phyloP scores from a whole-genome alignment of 768 basidiomycete species.

The Boletus rubroflammeus region DNA sequence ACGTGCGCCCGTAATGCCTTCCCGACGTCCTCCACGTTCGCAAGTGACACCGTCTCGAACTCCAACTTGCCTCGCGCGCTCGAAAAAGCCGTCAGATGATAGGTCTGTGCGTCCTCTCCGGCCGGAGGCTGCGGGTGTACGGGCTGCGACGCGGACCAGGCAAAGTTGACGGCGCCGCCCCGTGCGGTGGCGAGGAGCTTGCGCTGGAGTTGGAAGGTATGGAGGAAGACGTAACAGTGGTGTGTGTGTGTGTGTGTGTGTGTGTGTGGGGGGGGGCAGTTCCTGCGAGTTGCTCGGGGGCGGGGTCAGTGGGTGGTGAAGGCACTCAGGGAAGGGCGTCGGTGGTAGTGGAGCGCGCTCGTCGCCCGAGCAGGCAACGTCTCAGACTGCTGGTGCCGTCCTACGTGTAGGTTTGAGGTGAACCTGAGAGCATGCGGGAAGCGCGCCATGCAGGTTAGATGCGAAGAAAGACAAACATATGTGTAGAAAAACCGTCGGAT shows the following conservation, averaged over 20 bases:
- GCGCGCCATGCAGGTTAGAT: background rate
- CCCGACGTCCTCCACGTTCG: slow-evolving; percentile 49
- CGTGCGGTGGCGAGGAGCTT: slow-evolving; percentile 41
- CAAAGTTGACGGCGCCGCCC: slow-evolving; percentile 60
- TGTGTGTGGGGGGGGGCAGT: slow-evolving; percentile 51
- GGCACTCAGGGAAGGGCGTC: too few species aligned
- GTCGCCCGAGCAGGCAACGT: background rate
- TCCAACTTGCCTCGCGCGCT: slow-evolving; percentile 43
- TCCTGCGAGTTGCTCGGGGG: slow-evolving; percentile 39
- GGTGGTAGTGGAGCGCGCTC: slow-evolving; percentile 5
- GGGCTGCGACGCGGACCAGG: slow-evolving; percentile 41
- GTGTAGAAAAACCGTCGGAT: too few species aligned
- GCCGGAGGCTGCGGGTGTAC: slow-evolving; percentile 2
- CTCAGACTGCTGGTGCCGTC: background rate
- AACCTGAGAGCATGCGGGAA: background rate
- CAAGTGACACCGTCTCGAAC: slow-evolving; percentile 44
- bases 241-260: too few species aligned
- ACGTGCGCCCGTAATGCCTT: slow-evolving; percentile 32
- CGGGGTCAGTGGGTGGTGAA: background rate
- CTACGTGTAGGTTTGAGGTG: background rate
- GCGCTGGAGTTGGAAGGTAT: slow-evolving; percentile 47
- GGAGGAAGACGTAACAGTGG: slow-evolving; percentile 52
- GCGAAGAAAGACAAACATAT: background rate
- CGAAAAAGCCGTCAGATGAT: slow-evolving; percentile 53
- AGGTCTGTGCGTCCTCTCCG: slow-evolving; percentile 19